Evolutionary conservation across 2,329 filamentous ascomycete species (phyloP).

Genomic region (Microsporum ferrugineum): DNA sequence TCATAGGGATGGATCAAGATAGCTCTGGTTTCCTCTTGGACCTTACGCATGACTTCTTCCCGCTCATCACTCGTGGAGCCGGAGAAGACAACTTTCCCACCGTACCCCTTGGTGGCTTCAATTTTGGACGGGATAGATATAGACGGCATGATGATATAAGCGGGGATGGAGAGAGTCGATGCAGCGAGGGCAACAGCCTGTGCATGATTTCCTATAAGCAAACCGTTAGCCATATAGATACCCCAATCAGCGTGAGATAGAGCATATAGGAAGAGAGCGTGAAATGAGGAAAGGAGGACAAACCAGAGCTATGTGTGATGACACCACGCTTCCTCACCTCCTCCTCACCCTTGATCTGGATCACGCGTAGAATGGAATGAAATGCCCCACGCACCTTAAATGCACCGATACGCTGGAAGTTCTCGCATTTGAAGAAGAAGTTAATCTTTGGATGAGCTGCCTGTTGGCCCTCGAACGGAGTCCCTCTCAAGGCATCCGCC

Average conservation of each 20-base stretch:
- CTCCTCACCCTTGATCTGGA: slow-evolving; percentile 49
- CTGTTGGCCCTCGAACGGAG: slow-evolving; percentile 45
- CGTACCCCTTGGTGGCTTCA: slow-evolving; percentile 65
- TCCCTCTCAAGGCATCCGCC: slow-evolving; percentile 42
- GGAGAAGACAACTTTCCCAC: slow-evolving; percentile 66
- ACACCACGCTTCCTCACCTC: slow-evolving; percentile 58
- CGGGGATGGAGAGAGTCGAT: slow-evolving; percentile 57
- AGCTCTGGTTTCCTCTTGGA: slow-evolving; percentile 61
- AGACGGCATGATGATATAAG: slow-evolving; percentile 85
- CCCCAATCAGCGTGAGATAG: background rate
- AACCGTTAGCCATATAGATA: slow-evolving; percentile 3
- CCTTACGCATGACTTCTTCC: slow-evolving; percentile 59
- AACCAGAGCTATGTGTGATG: slow-evolving; percentile 81
- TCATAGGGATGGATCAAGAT: slow-evolving; percentile 82
- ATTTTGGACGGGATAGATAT: slow-evolving; percentile 81
- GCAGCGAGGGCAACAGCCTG: slow-evolving; percentile 85
- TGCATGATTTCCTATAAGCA: slow-evolving; percentile 71
- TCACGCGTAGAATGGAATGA: slow-evolving; percentile 64
- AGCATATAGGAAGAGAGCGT: background rate
- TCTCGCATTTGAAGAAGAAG: slow-evolving; percentile 94
- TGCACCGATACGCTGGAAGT: slow-evolving; percentile 77
- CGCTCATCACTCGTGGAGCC: slow-evolving; percentile 71
- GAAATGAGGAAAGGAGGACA: slow-evolving; percentile 11
- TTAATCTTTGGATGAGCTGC: slow-evolving; percentile 55
- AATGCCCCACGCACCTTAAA: slow-evolving; percentile 91